Base-by-base conservation (phyloP, 257 asterid species). In the Solanum tarapatanum region DNA sequence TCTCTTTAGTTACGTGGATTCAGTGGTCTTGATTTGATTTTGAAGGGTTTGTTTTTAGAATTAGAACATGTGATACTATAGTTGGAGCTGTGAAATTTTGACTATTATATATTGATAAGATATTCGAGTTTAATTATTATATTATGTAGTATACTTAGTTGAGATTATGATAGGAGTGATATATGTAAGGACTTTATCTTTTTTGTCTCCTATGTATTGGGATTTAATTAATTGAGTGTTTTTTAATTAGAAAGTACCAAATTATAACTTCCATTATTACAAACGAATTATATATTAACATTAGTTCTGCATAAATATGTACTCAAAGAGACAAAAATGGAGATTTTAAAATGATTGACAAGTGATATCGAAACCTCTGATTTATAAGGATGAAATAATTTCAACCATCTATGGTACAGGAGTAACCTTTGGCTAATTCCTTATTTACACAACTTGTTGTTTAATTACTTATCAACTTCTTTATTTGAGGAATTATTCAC, bases 291-390 rank as follows among this genome's bases (percentile, higher is more conserved):
- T 75, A 36, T 21, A 74, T 69, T 8, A 19, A 5, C 83, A 36
- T 35, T 19, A 30, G 1, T 23, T 21, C 26, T 21, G 12, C 26
- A 60, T 60, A 21, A 21, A 60, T 60, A 60, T 60, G 68, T 26
- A 60, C 30, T 62, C 30, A 62, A 9, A 23, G 14, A 62, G 13
- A 62, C 6, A 69, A 28, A 69, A 28, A 7, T 14, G 37, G 37
- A 0, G 45, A 41, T 41, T 41, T 41, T 14, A 35, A 69, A 30
- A 30, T 68, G 4, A 26, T 5, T 26, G 8, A 0, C 0, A 26
- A 26, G 36, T 30, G 11, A 14, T 69, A 1, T 14, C 39, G 0
- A 69, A 8, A 30, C 0, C 39, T 69, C 1, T 3, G 0, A 14
- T 0, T 24, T 66, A 2, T 30, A 14, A 28, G 11, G 1, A 7